phyloP scores from a whole-genome alignment of 371 early-diverging fungal species.

The Smittium culicis region DNA sequence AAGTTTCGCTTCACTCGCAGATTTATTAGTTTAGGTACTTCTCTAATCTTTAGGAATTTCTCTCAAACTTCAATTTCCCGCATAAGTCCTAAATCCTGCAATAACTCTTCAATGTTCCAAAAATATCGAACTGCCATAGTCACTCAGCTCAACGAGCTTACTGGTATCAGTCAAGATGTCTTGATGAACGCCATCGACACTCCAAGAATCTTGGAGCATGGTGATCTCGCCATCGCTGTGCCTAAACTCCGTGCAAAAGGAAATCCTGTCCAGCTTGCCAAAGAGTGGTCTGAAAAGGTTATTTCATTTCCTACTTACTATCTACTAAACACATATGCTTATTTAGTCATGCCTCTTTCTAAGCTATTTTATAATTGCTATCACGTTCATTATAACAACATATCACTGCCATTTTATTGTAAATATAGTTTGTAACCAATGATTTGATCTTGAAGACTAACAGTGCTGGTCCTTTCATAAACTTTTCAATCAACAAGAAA shows the following conservation, averaged over 20 bases:
- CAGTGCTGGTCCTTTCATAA: conserved; percentile 67
- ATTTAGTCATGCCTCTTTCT: too few relatives aligned
- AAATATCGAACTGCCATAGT: conserved; percentile 23
- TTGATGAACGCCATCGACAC: conserved; percentile 32
- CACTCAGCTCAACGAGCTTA: conserved; percentile 19
- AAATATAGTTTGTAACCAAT: too few relatives aligned
- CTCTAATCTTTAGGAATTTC: too few relatives aligned
- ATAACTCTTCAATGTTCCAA: conserved; percentile 24
- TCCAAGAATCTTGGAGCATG: conserved; percentile 38
- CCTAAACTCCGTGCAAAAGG: conserved; percentile 77
- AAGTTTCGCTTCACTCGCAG: too few relatives aligned
- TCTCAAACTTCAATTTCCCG: too few relatives aligned
- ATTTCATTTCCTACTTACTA: too few relatives aligned
- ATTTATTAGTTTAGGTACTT: too few relatives aligned
- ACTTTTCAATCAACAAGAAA: conserved; percentile 58
- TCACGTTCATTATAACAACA: too few relatives aligned
- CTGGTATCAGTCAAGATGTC: conserved; percentile 19
- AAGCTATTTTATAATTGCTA: too few relatives aligned
- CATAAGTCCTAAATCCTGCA: too few relatives aligned
- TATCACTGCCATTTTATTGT: too few relatives aligned
- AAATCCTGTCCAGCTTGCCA: conserved; percentile 62
- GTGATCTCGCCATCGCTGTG: conserved; percentile 67
- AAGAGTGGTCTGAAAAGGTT: conserved; percentile 59
- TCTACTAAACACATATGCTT: too few relatives aligned
- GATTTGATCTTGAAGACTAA: conserved; percentile 40